Conservation (phyloP, 768 basidiomycete species). For the Candolleomyces efflorescens region DNA sequence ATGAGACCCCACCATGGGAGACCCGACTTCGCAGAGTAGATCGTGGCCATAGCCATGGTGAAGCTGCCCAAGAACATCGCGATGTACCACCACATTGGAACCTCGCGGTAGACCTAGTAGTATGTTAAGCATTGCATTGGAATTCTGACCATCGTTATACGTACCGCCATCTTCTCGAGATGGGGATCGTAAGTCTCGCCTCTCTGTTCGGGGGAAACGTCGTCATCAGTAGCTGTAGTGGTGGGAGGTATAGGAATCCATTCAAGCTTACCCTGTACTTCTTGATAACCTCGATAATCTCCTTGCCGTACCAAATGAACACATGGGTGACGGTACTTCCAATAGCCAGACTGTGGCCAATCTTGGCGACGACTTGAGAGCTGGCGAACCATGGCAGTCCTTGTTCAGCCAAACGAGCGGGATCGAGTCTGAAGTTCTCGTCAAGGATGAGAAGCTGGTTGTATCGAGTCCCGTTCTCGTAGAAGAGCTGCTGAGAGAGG, state of each 20-base stretch:
- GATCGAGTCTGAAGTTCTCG: constrained; percentile 45
- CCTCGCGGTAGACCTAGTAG: constrained; percentile 28
- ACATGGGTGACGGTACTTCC: constrained; percentile 50
- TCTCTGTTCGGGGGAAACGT: constrained; percentile 9
- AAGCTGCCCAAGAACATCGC: constrained; percentile 39
- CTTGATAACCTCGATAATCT: constrained; percentile 38
- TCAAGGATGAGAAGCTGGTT: constrained; percentile 52
- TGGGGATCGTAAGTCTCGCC: constrained; percentile 47
- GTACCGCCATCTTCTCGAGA: constrained; percentile 50
- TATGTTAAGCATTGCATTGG: background rate
- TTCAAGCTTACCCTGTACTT: constrained; percentile 32
- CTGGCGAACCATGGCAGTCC: constrained; percentile 45
- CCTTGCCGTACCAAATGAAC: constrained; percentile 49
- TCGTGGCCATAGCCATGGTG: constrained; percentile 48
- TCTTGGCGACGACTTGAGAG: constrained; percentile 39
- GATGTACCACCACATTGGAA: constrained; percentile 51
- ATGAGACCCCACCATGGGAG: constrained; percentile 60
- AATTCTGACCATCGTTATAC: constrained; percentile 11
- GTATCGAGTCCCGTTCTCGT: constrained; percentile 48
- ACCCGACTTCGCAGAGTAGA: constrained; percentile 49
- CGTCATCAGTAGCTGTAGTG: background rate
- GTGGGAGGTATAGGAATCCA: background rate
- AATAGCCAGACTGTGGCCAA: constrained; percentile 33
- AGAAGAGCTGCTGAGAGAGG: constrained; percentile 46
- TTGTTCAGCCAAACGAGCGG: constrained; percentile 39